phyloP scores from a whole-genome alignment of 1,284 basidiomycete genomes.

The Ganoderma sinense region DNA sequence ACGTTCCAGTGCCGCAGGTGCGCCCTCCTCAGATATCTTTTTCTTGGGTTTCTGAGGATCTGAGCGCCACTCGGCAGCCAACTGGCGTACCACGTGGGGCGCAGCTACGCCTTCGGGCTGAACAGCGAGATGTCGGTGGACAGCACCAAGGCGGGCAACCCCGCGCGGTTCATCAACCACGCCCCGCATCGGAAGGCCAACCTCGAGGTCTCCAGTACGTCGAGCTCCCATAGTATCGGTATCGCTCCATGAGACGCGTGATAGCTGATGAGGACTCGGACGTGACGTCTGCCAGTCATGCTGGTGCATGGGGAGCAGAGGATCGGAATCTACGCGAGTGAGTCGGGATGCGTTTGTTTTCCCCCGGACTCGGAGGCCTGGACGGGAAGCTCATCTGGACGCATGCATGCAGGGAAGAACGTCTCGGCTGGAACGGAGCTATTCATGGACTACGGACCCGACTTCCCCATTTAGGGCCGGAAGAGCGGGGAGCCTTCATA shows the following conservation, averaged over 20 bases:
- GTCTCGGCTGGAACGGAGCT: slow-evolving; percentile 50
- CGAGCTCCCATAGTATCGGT: neutral
- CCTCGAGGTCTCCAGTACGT: slow-evolving; percentile 49
- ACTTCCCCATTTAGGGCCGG: slow-evolving; percentile 25
- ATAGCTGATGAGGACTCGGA: neutral
- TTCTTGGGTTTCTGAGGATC: neutral
- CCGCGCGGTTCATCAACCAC: slow-evolving; percentile 65
- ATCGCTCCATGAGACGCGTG: too few relatives aligned
- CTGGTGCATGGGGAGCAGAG: slow-evolving; percentile 58
- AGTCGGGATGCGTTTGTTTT: slow-evolving; percentile 26
- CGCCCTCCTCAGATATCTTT: slow-evolving; percentile 5
- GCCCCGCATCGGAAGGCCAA: slow-evolving; percentile 43
- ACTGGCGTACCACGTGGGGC: slow-evolving; percentile 43
- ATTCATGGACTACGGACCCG: slow-evolving; percentile 53
- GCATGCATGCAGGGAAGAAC: slow-evolving; percentile 35
- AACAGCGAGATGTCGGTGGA: slow-evolving; percentile 47
- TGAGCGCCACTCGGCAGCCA: slow-evolving; percentile 9
- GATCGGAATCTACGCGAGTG: slow-evolving; percentile 55
- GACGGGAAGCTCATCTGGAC: neutral
- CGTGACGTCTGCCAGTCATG: slow-evolving; percentile 19
- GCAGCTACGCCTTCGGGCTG: slow-evolving; percentile 58
- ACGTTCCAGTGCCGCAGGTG: slow-evolving; percentile 45
- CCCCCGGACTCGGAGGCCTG: neutral
- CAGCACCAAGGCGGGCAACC: slow-evolving; percentile 58
- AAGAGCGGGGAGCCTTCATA: neutral